Base-by-base conservation (phyloP, 78 protist species). In the Dictyostelium intermedium region DNA sequence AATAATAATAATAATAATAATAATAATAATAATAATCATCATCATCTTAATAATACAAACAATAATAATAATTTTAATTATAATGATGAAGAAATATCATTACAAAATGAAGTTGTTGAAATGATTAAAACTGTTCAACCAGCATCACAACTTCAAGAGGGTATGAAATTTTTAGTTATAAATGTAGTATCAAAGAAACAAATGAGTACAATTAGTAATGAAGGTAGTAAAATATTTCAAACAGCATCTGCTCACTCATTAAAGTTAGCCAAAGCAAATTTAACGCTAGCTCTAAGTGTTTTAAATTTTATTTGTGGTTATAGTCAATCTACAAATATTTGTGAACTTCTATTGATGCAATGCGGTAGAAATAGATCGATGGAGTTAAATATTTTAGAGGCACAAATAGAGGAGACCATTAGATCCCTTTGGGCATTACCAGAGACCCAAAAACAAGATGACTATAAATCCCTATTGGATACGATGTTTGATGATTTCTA, bases 401-500 rank as follows among this genome's bases (percentile, higher is more conserved):
- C 92, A 77, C 92, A 87, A 50, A 87, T 87, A 6, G 92, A 87
- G 41, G 92, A 87, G 20, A 87, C 92, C 0, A 87, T 87, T 30
- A 10, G 92, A n/a, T 60, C 79, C 8, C 37, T 87, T 6, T 87
- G 92, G 92, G 84, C 85, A n/a, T 50, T 87, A 30, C 92, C 92
- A 37, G 92, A 87, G 6, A 27, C 25, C n/a, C 80, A 87, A 18
- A 87, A 78, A 78, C 35, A 39, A 20, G 81, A 87, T 27, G 92
- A 87, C 74, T 87, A 87, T 18, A 60, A 87, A 61, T 32, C 43
- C 1, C 9, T 87, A 27, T n/a, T 87, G 14, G 92, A 87, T 30
- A 16, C 78, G 9, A 87, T 87, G 92, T 77, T 87, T 47, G 92
- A 87, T 25, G 92, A 87, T 74, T 87, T 76, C 35, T 53, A 87